These are phyloP conservation scores for Prinsepia uniflora DNA, from an alignment of 306 rosid species.

Conservation along the genomic window DNA sequence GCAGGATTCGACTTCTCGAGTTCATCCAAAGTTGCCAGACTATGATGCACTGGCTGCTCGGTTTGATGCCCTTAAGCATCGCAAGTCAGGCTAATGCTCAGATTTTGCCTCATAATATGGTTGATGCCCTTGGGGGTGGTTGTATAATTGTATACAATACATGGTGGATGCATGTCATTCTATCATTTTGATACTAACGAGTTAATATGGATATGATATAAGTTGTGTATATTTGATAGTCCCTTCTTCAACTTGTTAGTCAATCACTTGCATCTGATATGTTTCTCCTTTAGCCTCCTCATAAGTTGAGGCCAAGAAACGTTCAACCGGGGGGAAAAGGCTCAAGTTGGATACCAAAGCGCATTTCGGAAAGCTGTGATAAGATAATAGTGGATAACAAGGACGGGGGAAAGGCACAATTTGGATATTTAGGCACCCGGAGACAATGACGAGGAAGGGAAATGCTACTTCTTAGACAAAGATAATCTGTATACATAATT, in stretches of 20 bases:
- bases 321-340: no score
- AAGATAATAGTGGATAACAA: no score
- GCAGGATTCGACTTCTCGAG: conserved; percentile 33
- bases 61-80: conserved; percentile 77
- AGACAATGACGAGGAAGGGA: no score
- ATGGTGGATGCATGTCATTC: conserved; percentile 19
- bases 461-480: no score
- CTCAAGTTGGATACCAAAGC: no score
- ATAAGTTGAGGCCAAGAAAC: no score
- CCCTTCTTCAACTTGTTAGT: not conserved
- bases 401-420: no score
- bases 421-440: no score
- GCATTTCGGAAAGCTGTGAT: no score
- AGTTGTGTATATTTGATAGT: not conserved
- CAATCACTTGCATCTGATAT: not conserved
- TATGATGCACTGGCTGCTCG: conserved; percentile 81
- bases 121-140: not conserved
- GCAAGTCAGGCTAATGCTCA: conserved; percentile 28
- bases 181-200: conserved; percentile 20
- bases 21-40: conserved; percentile 91
- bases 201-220: not conserved
- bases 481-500: no score
- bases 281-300: no score
- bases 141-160: conserved; percentile 8
- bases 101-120: not conserved